A percentile compares a stretch with the other conserved stretches of the same genome.
Conservation (phyloP, 2,329 filamentous ascomycete genomes). For the Xylaria sp. region DNA sequence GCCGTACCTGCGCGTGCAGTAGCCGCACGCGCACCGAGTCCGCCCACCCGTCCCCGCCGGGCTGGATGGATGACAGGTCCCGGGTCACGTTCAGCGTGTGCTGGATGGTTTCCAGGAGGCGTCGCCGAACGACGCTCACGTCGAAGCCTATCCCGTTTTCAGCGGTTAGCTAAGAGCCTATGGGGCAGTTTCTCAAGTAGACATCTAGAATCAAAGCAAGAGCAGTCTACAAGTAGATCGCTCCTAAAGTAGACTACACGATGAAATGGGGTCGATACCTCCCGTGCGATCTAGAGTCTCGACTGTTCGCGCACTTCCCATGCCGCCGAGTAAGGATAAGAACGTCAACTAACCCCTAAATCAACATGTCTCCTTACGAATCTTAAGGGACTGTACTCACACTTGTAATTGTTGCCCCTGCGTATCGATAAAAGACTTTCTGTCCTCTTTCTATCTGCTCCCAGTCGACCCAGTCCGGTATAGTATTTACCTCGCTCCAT, state of each 20-base stretch:
- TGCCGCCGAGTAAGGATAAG: slow-evolving; percentile 65
- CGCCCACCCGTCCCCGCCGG: slow-evolving; percentile 66
- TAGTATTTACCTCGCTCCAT: slow-evolving; percentile 67
- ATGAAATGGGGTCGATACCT: slow-evolving; percentile 34
- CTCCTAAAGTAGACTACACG: neutral
- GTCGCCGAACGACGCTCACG: slow-evolving; percentile 64
- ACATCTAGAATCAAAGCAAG: no score
- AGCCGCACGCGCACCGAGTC: slow-evolving; percentile 70
- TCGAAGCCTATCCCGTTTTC: slow-evolving; percentile 54
- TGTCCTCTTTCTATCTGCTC: slow-evolving; percentile 73
- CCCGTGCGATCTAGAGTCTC: slow-evolving; percentile 75
- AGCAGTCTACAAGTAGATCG: no score
- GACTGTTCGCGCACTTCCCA: slow-evolving; percentile 73
- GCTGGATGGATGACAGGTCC: slow-evolving; percentile 66
- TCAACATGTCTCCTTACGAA: slow-evolving; percentile 4
- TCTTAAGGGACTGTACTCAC: slow-evolving; percentile 37
- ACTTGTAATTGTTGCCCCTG: slow-evolving; percentile 64
- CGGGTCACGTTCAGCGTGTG: slow-evolving; percentile 73
- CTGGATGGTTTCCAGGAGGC: slow-evolving; percentile 71
- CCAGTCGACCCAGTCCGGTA: slow-evolving; percentile 80
- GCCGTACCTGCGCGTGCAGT: slow-evolving; percentile 68
- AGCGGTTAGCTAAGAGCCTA: no score
- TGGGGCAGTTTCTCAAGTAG: no score
- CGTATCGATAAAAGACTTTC: slow-evolving; percentile 77
- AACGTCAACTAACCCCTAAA: slow-evolving; percentile 48